Base-by-base conservation (phyloP, 495 filamentous ascomycete species). In the Penicillium cosmopolitanum region DNA sequence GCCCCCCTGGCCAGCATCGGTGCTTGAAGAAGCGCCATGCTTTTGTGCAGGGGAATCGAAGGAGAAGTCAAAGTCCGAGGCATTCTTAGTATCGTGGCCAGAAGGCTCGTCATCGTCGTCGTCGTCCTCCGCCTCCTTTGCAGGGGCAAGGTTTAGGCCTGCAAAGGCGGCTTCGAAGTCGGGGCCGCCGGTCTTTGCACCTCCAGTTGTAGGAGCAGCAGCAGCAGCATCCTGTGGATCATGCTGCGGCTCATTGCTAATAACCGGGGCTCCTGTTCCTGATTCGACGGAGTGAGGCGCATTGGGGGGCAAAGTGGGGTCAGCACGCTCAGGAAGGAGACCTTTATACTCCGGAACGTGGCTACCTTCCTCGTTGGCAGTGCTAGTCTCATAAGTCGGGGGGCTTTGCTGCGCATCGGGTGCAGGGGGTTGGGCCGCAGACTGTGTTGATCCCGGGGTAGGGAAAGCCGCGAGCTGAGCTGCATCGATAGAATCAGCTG, bases 91-190 rank as follows among this genome's bases (percentile, higher is more conserved):
- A 28, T 73, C 68, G 2, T 73, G 70, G 16, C 69, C 64, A 40
- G 70, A 72, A 28, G 61, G 60, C 36, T 77, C 73, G 40, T 85
- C 81, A 6, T 90, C 90, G n/a, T 92, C 91, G n/a, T 92, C 91
- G 11, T 86, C 90, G 68, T 98, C 95, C 61, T 94, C 93, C 18
- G 91, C 91, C 62, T 97, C 92, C 55, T 89, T 68, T 4, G 77
- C 76, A 4, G 77, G 77, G 2, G 77, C 78, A 35, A 80, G 67
- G 44, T 79, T 85, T 12, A 98, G 82, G 56, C 91, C 93, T 57
- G 87, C 91, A 67, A 98, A 98, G 38, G 91, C 92, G 43, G 92
- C 88, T 48, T 97, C 96, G 64, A 97, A 93, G 55, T 93, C 90
- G 81, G 61, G 84, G 18, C 68, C 72, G 44, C 69, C 68, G 1